phyloP scores from a whole-genome alignment of 2,329 filamentous ascomycete genomes.

The Aspergillus quadricinctus region DNA sequence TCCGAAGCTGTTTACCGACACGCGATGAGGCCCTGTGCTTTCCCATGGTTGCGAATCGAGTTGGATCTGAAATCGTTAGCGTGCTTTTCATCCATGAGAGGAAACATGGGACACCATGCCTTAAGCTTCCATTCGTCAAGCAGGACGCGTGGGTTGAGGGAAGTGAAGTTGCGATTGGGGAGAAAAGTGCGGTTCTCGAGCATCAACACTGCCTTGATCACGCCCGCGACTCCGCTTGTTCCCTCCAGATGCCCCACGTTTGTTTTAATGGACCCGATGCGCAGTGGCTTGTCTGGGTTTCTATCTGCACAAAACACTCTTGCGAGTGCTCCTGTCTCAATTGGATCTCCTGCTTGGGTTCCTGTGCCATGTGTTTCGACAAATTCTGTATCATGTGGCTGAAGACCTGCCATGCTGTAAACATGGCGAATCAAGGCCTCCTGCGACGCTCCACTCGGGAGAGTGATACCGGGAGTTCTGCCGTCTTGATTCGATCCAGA shows the following conservation, averaged over 20 bases:
- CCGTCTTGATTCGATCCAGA: slow-evolving; percentile 45
- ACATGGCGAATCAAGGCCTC: slow-evolving; percentile 28
- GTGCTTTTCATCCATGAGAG: neutral
- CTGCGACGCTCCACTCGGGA: slow-evolving; percentile 37
- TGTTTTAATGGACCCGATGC: slow-evolving; percentile 18
- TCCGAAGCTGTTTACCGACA: slow-evolving; percentile 41
- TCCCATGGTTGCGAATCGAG: slow-evolving; percentile 16
- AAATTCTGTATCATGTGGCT: slow-evolving; percentile 19
- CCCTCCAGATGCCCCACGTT: slow-evolving; percentile 24
- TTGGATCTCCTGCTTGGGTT: slow-evolving; percentile 31
- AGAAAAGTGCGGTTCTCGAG: slow-evolving; percentile 44
- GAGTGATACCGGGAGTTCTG: slow-evolving; percentile 42
- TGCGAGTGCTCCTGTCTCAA: slow-evolving; percentile 27
- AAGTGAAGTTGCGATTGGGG: slow-evolving; percentile 42
- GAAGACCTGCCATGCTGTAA: slow-evolving; percentile 27
- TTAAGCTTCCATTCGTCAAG: slow-evolving; percentile 35
- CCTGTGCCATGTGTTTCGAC: slow-evolving; percentile 33
- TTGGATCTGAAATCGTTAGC: slow-evolving; percentile 11
- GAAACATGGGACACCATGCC: slow-evolving; percentile 10
- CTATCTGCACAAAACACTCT: slow-evolving; percentile 20
- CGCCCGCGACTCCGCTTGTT: slow-evolving; percentile 11
- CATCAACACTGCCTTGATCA: slow-evolving; percentile 42
- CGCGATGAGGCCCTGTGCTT: slow-evolving; percentile 10
- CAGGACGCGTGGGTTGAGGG: slow-evolving; percentile 34
- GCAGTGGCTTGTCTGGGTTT: slow-evolving; percentile 15